Conservation (phyloP, 1,284 basidiomycete genomes). For the Ceratobasidium sp. region DNA sequence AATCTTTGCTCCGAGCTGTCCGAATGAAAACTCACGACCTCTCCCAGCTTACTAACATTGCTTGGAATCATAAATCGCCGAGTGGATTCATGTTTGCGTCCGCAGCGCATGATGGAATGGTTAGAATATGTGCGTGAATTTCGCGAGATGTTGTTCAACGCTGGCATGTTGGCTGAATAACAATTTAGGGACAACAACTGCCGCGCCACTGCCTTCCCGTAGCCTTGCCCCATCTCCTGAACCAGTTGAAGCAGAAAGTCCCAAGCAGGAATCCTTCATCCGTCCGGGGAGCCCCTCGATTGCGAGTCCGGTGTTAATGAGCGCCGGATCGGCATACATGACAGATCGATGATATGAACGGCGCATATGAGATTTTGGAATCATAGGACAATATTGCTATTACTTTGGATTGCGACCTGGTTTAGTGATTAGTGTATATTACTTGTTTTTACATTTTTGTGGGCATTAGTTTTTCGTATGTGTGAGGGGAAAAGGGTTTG, state of each 20-base stretch:
- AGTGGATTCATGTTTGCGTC: slow-evolving; percentile 36
- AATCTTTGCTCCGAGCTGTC: background rate
- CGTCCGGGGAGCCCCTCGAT: slow-evolving; percentile 6
- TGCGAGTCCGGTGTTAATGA: background rate
- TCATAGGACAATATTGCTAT: background rate
- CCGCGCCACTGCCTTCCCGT: slow-evolving; percentile 1
- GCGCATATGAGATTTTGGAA: background rate
- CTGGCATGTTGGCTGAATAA: background rate
- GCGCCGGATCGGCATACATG: too few relatives aligned
- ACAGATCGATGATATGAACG: too few relatives aligned
- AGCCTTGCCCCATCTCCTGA: slow-evolving; percentile 23
- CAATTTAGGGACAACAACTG: slow-evolving; percentile 28
- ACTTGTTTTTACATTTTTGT: background rate
- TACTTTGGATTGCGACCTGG: background rate
- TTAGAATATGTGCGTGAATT: slow-evolving; percentile 24
- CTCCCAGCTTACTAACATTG: slow-evolving; percentile 27
- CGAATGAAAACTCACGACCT: background rate
- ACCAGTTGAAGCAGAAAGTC: slow-evolving; percentile 8
- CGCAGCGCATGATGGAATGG: slow-evolving; percentile 28
- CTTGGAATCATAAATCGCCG: slow-evolving; percentile 34
- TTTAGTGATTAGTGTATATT: background rate
- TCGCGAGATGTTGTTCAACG: background rate
- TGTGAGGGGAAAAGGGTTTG: background rate
- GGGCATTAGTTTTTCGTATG: too few relatives aligned
- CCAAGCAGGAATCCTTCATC: background rate